phyloP scores from a whole-genome alignment of 768 basidiomycete genomes.

The Stropharia rugosoannulata region DNA sequence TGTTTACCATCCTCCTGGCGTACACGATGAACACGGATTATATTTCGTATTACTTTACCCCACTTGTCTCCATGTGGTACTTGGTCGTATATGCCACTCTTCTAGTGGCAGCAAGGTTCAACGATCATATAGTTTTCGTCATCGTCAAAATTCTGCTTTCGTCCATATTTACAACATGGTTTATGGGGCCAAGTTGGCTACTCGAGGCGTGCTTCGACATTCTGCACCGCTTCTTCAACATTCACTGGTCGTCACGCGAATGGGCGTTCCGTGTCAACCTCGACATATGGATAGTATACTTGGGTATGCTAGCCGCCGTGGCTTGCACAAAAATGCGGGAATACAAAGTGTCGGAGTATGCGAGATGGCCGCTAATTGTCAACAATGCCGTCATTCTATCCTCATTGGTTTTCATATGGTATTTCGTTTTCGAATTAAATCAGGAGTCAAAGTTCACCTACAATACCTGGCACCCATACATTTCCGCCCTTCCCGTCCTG shows the following conservation, averaged over 20 bases:
- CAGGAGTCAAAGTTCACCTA: constrained; percentile 83
- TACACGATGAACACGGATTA: constrained; percentile 94
- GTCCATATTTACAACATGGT: constrained; percentile 57
- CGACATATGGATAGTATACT: constrained; percentile 87
- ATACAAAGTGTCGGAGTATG: constrained; percentile 64
- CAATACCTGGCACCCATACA: constrained; percentile 82
- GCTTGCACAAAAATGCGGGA: constrained; percentile 76
- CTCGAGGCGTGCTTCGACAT: constrained; percentile 64
- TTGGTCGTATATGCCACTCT: constrained; percentile 83
- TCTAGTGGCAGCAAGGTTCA: constrained; percentile 66
- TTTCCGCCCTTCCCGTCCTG: constrained; percentile 77
- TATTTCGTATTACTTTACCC: constrained; percentile 88
- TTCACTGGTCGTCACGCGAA: constrained; percentile 83
- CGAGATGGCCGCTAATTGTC: constrained; percentile 56
- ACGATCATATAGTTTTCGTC: constrained; percentile 67
- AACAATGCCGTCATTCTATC: constrained; percentile 53
- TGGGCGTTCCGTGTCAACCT: constrained; percentile 89
- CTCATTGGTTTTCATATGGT: constrained; percentile 63
- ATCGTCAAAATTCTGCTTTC: constrained; percentile 70
- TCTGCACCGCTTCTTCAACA: constrained; percentile 64
- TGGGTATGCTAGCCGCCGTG: constrained; percentile 80
- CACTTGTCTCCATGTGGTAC: constrained; percentile 90
- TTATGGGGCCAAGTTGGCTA: constrained; percentile 64
- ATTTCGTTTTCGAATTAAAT: constrained; percentile 76
- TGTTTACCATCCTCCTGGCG: constrained; percentile 77